Percentiles rank a stretch among this genome's conserved stretches.
Conservation (phyloP, 305 asterid species). For the Caryopteris hybrid region DNA sequence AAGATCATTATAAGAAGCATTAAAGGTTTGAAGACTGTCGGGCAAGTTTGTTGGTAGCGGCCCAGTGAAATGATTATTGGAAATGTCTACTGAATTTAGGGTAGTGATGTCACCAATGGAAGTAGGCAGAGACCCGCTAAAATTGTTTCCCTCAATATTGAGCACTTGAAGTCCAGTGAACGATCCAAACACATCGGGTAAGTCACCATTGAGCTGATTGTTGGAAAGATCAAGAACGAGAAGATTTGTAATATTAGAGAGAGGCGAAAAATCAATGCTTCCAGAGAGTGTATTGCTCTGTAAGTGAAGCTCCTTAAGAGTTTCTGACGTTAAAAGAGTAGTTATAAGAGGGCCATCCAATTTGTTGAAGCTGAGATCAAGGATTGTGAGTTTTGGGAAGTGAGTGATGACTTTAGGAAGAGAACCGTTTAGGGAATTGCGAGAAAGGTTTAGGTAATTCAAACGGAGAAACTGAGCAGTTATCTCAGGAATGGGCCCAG, state of each 20-base stretch:
- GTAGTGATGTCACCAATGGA: conserved; percentile 46
- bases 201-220: conserved; percentile 50
- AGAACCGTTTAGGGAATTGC: conserved; percentile 54
- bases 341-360: conserved; percentile 62
- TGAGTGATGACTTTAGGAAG: conserved; percentile 57
- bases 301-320: conserved; percentile 72
- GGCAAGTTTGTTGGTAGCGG: conserved; percentile 64
- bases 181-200: conserved; percentile 66
- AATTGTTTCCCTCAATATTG: conserved; percentile 61
- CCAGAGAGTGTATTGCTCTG: conserved; percentile 66
- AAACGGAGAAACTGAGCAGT: conserved; percentile 83
- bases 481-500: conserved; percentile 69
- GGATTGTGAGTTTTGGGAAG: conserved; percentile 63
- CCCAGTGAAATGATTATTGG: conserved; percentile 67
- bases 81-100: conserved; percentile 52
- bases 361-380: conserved; percentile 84
- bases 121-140: conserved; percentile 71
- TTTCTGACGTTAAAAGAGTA: conserved; percentile 48
- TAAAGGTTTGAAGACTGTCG: conserved; percentile 59
- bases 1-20: conserved; percentile 76
- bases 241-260: conserved; percentile 44
- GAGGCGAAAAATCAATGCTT: conserved; percentile 51
- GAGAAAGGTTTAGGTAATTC: conserved; percentile 73
- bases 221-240: conserved; percentile 66
- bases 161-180: conserved; percentile 56